Percentiles rank a stretch among this genome's conserved stretches.
These are phyloP conservation scores for Pyrenula aspistea DNA, from an alignment of 495 filamentous ascomycete species.

Conservation along the genomic window DNA sequence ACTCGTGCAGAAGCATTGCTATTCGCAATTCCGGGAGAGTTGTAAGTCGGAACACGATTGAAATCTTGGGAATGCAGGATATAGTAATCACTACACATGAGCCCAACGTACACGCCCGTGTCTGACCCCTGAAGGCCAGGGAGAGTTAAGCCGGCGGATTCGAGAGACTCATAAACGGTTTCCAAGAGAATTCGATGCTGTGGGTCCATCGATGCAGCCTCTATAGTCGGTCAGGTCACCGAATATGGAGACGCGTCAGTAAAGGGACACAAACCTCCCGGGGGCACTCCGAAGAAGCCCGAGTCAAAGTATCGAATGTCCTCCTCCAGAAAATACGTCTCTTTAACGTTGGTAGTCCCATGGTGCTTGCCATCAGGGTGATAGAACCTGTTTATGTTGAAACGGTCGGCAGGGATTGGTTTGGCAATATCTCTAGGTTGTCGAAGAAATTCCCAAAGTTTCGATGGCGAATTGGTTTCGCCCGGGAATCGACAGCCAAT, in stretches of 20 bases:
- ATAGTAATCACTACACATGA: conserved; percentile 30
- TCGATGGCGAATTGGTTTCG: not conserved
- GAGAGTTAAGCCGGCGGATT: conserved; percentile 10
- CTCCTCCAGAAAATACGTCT: conserved; percentile 24
- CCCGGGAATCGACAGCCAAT: conserved; percentile 20
- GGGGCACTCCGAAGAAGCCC: conserved; percentile 16
- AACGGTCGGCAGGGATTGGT: conserved; percentile 8
- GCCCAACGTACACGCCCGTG: conserved; percentile 29
- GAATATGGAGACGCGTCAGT: too few species aligned
- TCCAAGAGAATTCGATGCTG: conserved; percentile 7
- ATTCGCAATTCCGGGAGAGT: conserved; percentile 31
- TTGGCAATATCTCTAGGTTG: conserved; percentile 1
- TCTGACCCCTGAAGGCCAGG: conserved; percentile 1
- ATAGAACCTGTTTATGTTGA: not conserved
- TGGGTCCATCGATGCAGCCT: conserved; percentile 6
- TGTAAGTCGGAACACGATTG: conserved; percentile 26
- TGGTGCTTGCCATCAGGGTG: not conserved
- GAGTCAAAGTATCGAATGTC: conserved; percentile 29
- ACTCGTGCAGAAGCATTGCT: conserved; percentile 25
- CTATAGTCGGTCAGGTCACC: conserved; percentile 2
- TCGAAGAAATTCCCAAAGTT: conserved; percentile 6
- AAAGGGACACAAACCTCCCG: too few species aligned
- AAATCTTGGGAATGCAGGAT: conserved; percentile 26
- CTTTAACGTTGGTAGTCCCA: not conserved
- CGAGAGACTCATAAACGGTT: conserved; percentile 12